phyloP scores from a whole-genome alignment of 2,329 filamentous ascomycete genomes.

The Alternaria sp. region DNA sequence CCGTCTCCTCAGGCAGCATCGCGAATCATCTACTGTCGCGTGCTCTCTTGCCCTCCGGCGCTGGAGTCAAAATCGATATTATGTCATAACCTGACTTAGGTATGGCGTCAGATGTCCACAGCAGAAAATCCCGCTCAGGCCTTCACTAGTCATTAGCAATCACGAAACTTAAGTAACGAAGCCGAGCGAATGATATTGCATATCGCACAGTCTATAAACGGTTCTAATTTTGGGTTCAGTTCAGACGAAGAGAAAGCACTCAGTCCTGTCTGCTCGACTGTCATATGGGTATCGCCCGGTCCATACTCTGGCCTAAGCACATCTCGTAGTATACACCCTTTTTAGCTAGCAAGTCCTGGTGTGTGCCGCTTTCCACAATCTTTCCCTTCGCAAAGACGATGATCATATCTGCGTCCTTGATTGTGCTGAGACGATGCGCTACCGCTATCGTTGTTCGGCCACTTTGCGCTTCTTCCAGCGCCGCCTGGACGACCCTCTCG shows the following conservation, averaged over 20 bases:
- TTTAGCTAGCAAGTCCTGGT: conserved; percentile 50
- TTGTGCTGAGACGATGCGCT: conserved; percentile 88
- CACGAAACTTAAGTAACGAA: neutral
- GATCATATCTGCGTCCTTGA: conserved; percentile 92
- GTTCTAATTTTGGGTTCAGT: neutral
- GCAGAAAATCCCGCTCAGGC: neutral
- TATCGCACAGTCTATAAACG: neutral
- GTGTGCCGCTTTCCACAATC: conserved; percentile 80
- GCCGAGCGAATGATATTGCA: neutral
- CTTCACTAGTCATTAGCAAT: neutral
- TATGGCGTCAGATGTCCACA: neutral
- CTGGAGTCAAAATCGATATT: neutral
- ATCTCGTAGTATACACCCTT: conserved; percentile 56
- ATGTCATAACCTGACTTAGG: neutral
- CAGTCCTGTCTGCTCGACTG: neutral
- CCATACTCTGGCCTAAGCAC: conserved; percentile 55
- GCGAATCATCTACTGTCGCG: conserved; percentile 4
- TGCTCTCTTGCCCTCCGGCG: neutral
- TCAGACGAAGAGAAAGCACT: neutral
- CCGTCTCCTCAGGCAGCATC: neutral
- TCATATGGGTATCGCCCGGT: conserved; percentile 37
- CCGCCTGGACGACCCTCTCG: conserved; percentile 81
- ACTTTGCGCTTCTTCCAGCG: conserved; percentile 81
- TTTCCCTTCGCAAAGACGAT: conserved; percentile 90
- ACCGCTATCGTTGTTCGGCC: conserved; percentile 94